These are phyloP conservation scores for Calonectria pauciramosa DNA, from an alignment of 2,329 filamentous ascomycete genomes.

Conservation along the genomic window DNA sequence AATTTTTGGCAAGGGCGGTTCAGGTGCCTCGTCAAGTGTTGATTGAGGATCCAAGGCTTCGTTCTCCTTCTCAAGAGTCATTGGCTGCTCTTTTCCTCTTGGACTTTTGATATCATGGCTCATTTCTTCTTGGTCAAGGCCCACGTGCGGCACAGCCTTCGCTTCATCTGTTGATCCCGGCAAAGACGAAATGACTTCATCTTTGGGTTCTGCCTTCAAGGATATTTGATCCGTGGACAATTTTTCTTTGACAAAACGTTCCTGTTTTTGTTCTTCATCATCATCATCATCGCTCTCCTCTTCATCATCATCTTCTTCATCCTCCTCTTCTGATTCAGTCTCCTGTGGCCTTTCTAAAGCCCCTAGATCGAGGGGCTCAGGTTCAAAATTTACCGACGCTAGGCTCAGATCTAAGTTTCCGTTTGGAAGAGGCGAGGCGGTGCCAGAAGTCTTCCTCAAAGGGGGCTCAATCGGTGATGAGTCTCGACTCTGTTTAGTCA, in stretches of 20 bases:
- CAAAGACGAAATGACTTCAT: neutral
- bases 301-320: neutral
- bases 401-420: neutral
- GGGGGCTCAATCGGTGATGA: slow-evolving; percentile 40
- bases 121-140: neutral
- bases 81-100: neutral
- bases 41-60: neutral
- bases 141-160: neutral
- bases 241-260: neutral
- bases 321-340: neutral
- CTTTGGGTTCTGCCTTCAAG: neutral
- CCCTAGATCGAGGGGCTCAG: neutral
- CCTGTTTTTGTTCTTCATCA: neutral
- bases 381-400: slow-evolving; percentile 11
- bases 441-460: slow-evolving; percentile 28
- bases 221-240: neutral
- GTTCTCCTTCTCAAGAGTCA: too few relatives aligned
- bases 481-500: slow-evolving; percentile 48
- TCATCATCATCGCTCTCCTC: neutral
- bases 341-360: neutral
- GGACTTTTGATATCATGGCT: neutral
- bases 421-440: slow-evolving; percentile 18
- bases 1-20: neutral
- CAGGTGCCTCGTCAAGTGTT: neutral
- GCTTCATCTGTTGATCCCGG: neutral